These are phyloP conservation scores for Phytophthora sansomeana DNA, from an alignment of 352 stramenopile genomes.

Conservation along the genomic window DNA sequence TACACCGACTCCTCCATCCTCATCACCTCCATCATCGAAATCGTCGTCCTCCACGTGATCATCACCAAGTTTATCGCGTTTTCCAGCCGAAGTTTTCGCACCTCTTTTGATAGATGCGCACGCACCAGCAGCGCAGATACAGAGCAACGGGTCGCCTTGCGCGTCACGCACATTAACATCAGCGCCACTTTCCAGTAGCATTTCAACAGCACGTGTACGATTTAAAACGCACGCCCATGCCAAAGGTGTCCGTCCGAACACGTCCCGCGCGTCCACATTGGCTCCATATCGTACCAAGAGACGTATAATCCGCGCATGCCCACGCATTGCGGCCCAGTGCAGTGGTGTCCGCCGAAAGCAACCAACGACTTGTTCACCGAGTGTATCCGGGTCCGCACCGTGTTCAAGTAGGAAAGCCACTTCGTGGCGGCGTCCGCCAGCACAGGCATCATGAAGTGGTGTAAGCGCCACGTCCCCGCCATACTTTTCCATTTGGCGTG, in stretches of 20 bases:
- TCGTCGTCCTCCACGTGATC: conserved; percentile 36
- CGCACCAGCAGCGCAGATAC: conserved; percentile 64
- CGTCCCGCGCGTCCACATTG: conserved; percentile 63
- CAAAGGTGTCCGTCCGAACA: conserved; percentile 75
- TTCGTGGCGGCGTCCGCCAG: conserved; percentile 59
- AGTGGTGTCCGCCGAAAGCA: conserved; percentile 77
- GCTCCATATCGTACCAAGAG: conserved; percentile 70
- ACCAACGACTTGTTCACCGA: conserved; percentile 76
- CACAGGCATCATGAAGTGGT: conserved; percentile 74
- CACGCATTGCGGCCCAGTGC: conserved; percentile 85
- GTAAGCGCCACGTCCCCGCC: conserved; percentile 81
- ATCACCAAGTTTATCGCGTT: conserved; percentile 31
- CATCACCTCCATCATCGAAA: conserved; percentile 29
- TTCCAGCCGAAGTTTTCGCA: conserved; percentile 25
- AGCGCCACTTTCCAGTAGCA: conserved; percentile 62
- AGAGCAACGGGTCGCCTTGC: conserved; percentile 71
- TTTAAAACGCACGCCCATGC: conserved; percentile 82
- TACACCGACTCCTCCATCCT: conserved; percentile 31
- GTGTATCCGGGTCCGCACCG: conserved; percentile 63
- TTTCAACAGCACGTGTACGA: conserved; percentile 61
- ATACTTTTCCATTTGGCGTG: conserved; percentile 80
- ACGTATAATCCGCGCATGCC: conserved; percentile 61
- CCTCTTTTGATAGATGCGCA: conserved; percentile 42
- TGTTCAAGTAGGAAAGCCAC: conserved; percentile 77
- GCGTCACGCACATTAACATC: conserved; percentile 69